These are phyloP conservation scores for Lentinus brumalis DNA, from an alignment of 768 basidiomycete genomes.

Conservation along the genomic window DNA sequence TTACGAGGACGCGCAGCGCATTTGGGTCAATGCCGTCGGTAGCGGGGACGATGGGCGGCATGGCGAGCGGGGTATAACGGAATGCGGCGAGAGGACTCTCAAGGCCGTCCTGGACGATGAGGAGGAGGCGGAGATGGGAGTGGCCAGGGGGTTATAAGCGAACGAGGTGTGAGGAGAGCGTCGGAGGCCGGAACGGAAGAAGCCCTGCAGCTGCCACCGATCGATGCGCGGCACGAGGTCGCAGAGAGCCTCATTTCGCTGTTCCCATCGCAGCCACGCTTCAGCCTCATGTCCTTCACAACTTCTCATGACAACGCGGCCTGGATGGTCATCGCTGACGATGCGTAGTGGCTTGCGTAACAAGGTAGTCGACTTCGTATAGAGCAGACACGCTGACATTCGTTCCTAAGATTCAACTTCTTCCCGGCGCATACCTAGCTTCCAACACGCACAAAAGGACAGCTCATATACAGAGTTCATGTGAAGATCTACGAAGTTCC, in stretches of 20 bases:
- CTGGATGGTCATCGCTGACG: too few species aligned
- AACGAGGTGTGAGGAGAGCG: neutral
- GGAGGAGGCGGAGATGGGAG: neutral
- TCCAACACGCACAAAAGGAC: too few species aligned
- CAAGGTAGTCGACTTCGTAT: too few species aligned
- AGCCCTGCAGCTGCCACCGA: neutral
- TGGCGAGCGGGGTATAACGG: conserved; percentile 9
- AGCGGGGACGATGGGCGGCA: conserved; percentile 34
- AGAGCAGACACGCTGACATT: too few species aligned
- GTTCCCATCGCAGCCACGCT: too few species aligned
- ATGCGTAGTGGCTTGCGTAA: too few species aligned
- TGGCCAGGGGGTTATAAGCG: neutral
- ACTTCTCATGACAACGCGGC: too few species aligned
- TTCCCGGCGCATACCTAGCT: too few species aligned
- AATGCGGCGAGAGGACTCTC: neutral
- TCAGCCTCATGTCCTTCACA: too few species aligned
- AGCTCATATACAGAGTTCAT: too few species aligned
- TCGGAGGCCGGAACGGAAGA: neutral
- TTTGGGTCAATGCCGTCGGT: conserved; percentile 32
- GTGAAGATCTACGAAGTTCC: too few species aligned
- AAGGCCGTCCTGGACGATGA: neutral
- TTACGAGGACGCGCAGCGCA: conserved; percentile 48
- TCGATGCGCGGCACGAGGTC: conserved; percentile 2
- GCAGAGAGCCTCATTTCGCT: neutral
- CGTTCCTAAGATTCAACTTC: too few species aligned